Evolutionary conservation across 169 alveolate species (phyloP).

Genomic region (Nephromyces sp.): DNA sequence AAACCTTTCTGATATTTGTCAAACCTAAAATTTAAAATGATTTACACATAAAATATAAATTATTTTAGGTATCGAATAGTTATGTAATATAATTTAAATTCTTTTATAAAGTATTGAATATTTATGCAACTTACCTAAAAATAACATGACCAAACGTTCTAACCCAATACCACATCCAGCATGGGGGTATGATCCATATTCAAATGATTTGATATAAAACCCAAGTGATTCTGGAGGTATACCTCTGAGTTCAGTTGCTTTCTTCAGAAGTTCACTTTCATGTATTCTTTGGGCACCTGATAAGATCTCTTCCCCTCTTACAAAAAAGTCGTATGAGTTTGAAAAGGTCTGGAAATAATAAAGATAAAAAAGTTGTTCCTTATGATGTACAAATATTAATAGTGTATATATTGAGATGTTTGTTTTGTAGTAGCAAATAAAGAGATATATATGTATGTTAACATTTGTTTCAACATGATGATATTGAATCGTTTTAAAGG

Average conservation of each 20-base stretch:
- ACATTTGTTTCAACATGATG: neutral
- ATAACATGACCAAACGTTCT: conserved; percentile 97
- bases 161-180: conserved; percentile 99
- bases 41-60: neutral
- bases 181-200: conserved; percentile 95
- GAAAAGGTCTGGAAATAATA: conserved; percentile 48
- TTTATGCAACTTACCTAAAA: conserved; percentile 44
- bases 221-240: conserved; percentile 22
- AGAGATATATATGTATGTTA: neutral
- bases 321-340: conserved; percentile 95
- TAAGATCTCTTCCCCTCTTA: conserved; percentile 98
- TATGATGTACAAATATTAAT: neutral
- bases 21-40: conserved; percentile 66
- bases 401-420: neutral
- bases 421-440: neutral
- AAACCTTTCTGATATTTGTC: conserved; percentile 89
- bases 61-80: neutral
- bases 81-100: neutral
- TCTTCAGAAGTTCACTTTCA: conserved; percentile 72
- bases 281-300: conserved; percentile 99
- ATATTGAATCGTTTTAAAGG: neutral
- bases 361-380: neutral
- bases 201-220: conserved; percentile 78
- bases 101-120: neutral
- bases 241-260: conserved; percentile 39